Evolutionary conservation across 352 stramenopile species (phyloP).

Genomic region (Pythium oligandrum): DNA sequence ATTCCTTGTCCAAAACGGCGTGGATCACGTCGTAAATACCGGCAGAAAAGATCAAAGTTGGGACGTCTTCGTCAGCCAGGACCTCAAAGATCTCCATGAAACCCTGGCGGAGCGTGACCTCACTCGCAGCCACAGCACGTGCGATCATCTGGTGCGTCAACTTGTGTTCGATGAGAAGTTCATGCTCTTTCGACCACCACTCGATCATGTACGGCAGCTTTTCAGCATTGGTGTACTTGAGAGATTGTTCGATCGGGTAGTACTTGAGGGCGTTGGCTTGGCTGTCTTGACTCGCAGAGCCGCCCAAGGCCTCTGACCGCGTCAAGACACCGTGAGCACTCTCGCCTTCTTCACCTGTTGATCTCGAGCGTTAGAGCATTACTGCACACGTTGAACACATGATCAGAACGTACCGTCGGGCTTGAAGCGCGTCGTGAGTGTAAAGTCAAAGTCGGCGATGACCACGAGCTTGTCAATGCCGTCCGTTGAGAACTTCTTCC

Average conservation of each 20-base stretch:
- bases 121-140: constrained; percentile 36
- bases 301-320: constrained; percentile 12
- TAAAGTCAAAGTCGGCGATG: constrained; percentile 77
- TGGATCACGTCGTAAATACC: constrained; percentile 78
- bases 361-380: background rate
- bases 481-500: constrained; percentile 62
- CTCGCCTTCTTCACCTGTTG: background rate
- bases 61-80: constrained; percentile 48
- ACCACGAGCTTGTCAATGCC: constrained; percentile 58
- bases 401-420: constrained; percentile 8
- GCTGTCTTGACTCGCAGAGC: constrained; percentile 21
- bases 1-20: constrained; percentile 56
- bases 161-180: constrained; percentile 47
- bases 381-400: background rate
- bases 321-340: constrained; percentile 28
- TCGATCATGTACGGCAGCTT: constrained; percentile 71
- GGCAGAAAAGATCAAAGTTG: constrained; percentile 68
- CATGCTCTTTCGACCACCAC: constrained; percentile 57
- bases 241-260: constrained; percentile 67
- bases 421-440: constrained; percentile 49
- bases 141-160: constrained; percentile 35
- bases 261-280: constrained; percentile 54
- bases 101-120: constrained; percentile 49
- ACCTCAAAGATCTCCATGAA: constrained; percentile 64
- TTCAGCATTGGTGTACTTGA: constrained; percentile 38